A percentile compares a stretch with the other conserved stretches of the same genome.
Conservation (phyloP, 164 flowering plant genomes). For the Stephania japonica region DNA sequence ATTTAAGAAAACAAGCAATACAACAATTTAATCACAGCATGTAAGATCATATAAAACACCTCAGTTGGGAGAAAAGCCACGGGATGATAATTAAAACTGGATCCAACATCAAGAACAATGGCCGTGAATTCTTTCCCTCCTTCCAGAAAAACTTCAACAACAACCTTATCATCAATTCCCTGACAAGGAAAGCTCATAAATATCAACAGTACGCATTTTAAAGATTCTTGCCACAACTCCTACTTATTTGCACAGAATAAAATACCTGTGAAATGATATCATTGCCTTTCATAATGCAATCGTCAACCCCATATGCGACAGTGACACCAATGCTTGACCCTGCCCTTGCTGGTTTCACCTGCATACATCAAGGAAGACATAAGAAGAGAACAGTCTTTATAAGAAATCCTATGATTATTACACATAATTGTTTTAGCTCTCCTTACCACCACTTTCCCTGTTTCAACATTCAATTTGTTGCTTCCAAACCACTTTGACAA, state of each 20-base stretch:
- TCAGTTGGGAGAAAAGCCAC: constrained; percentile 82
- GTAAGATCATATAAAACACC: constrained; percentile 27
- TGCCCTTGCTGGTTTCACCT: constrained; percentile 89
- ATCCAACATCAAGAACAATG: constrained; percentile 85
- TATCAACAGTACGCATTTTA: background rate
- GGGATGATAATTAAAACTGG: constrained; percentile 56
- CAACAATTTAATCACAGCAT: background rate
- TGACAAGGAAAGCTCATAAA: constrained; percentile 17
- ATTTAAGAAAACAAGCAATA: background rate
- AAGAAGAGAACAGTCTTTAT: background rate
- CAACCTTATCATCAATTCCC: constrained; percentile 80
- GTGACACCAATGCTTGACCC: constrained; percentile 90
- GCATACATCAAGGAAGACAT: constrained; percentile 7
- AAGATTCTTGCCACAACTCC: background rate
- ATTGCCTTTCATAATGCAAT: constrained; percentile 58
- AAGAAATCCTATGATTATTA: background rate
- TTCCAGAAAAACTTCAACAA: constrained; percentile 75
- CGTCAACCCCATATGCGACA: constrained; percentile 80
- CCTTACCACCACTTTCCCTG: constrained; percentile 89
- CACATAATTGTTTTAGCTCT: background rate
- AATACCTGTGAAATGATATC: constrained; percentile 59
- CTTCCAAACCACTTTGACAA: constrained; percentile 61
- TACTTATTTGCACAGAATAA: background rate
- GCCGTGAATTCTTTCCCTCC: constrained; percentile 88
- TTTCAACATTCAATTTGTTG: constrained; percentile 45